phyloP scores from a whole-genome alignment of 75 land plant genomes.

The Picea glauca region DNA sequence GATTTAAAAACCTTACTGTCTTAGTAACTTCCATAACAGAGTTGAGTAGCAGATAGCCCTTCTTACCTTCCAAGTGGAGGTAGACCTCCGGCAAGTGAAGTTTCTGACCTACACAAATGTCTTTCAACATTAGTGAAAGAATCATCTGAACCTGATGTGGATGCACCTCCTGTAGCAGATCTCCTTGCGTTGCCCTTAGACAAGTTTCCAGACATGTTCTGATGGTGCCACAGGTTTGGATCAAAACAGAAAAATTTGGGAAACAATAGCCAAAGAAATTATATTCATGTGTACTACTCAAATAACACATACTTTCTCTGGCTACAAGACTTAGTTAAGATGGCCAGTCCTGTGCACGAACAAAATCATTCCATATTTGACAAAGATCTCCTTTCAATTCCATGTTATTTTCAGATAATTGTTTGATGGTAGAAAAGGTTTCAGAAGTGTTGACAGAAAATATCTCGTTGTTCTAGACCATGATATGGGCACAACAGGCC shows the following conservation, averaged over 20 bases:
- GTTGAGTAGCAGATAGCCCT: not conserved
- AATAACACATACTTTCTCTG: not conserved
- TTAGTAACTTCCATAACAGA: not conserved
- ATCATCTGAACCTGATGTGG: conserved; percentile 22
- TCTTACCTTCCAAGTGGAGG: conserved; percentile 57
- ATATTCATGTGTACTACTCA: not conserved
- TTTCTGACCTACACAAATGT: conserved; percentile 38
- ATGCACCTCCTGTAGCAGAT: conserved; percentile 26
- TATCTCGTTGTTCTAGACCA: no score
- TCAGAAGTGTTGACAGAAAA: no score
- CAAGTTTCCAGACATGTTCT: not conserved
- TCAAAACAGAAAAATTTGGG: not conserved
- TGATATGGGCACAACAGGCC: no score
- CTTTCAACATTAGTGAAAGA: conserved; percentile 35
- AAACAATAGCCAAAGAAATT: not conserved
- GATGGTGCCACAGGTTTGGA: not conserved
- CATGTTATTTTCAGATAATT: no score
- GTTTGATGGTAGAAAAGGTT: no score
- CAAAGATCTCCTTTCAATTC: no score
- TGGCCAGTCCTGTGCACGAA: no score
- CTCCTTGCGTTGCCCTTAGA: conserved; percentile 37
- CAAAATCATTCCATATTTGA: no score
- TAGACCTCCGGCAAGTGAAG: conserved; percentile 58
- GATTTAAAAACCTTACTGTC: no score
- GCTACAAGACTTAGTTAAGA: no score